Evolutionary conservation across 2,329 filamentous ascomycete genomes (phyloP).

Genomic region (Alternaria angustiovoidea): DNA sequence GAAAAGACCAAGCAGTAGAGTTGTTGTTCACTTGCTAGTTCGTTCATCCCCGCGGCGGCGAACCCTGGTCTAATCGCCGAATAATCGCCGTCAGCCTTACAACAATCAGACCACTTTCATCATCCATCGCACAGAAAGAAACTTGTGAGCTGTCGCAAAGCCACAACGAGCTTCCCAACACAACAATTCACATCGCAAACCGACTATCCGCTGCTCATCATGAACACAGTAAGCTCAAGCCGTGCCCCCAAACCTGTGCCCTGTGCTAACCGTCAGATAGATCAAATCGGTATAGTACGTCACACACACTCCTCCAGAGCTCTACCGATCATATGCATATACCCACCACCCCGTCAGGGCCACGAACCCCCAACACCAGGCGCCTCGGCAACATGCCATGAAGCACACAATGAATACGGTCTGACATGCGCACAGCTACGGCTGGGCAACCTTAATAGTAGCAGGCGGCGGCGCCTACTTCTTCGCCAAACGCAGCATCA

Average conservation of each 20-base stretch:
- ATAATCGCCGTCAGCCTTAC: constrained; percentile 20
- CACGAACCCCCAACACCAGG: neutral
- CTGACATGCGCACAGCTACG: constrained; percentile 67
- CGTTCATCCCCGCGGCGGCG: neutral
- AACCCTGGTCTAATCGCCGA: constrained; percentile 10
- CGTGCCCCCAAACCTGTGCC: neutral
- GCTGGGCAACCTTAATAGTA: constrained; percentile 85
- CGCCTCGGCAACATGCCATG: neutral
- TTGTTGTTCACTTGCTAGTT: neutral
- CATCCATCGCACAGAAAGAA: constrained; percentile 28
- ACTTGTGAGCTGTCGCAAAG: constrained; percentile 18
- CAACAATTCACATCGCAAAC: neutral
- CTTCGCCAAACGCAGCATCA: constrained; percentile 94
- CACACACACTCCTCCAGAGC: constrained; percentile 24
- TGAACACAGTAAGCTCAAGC: constrained; percentile 61
- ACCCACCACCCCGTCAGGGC: neutral
- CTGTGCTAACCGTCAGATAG: constrained; percentile 41
- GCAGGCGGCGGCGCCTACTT: constrained; percentile 92
- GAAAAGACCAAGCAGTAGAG: neutral
- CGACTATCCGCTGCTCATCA: constrained; percentile 31
- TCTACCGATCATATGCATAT: neutral
- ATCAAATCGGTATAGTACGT: constrained; percentile 67
- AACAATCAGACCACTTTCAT: constrained; percentile 44
- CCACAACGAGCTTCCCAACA: constrained; percentile 9
- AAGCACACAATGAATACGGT: neutral